Conservation (phyloP, 2,329 filamentous ascomycete genomes). For the Cercospora janseana region DNA sequence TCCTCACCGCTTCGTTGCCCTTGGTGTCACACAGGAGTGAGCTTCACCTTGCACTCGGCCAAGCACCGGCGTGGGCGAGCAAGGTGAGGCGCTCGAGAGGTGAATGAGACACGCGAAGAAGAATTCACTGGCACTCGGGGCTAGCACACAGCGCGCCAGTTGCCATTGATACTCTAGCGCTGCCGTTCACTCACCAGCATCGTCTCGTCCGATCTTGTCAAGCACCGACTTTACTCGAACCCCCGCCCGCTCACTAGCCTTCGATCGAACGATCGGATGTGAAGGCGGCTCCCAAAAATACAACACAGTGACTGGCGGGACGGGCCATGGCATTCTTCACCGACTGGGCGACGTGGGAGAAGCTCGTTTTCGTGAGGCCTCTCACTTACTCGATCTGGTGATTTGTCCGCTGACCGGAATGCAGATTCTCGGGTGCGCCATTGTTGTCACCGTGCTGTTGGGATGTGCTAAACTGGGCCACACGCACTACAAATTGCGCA, state of each 20-base stretch:
- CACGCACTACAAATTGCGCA: conserved; percentile 44
- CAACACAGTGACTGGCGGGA: neutral
- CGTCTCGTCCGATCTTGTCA: too few relatives aligned
- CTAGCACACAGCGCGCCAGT: too few relatives aligned
- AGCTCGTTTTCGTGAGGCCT: conserved; percentile 77
- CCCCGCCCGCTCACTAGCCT: too few relatives aligned
- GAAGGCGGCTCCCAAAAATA: neutral
- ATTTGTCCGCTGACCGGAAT: conserved; percentile 31
- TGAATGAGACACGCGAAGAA: too few relatives aligned
- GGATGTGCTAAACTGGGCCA: conserved; percentile 64
- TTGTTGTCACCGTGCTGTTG: conserved; percentile 65
- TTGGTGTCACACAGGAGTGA: too few relatives aligned
- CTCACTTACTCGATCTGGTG: conserved; percentile 13
- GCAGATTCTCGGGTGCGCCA: conserved; percentile 70
- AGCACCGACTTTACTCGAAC: too few relatives aligned
- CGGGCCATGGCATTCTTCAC: conserved; percentile 41
- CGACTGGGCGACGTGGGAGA: conserved; percentile 77
- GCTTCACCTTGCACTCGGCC: neutral
- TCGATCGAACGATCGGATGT: neutral
- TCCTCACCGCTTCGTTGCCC: too few relatives aligned
- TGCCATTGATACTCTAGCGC: too few relatives aligned
- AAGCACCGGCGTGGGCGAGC: neutral
- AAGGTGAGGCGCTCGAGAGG: too few relatives aligned
- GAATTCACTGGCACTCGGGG: neutral
- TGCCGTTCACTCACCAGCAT: too few relatives aligned